Conservation (phyloP, 1,284 basidiomycete genomes). For the Sparassis latifolia region DNA sequence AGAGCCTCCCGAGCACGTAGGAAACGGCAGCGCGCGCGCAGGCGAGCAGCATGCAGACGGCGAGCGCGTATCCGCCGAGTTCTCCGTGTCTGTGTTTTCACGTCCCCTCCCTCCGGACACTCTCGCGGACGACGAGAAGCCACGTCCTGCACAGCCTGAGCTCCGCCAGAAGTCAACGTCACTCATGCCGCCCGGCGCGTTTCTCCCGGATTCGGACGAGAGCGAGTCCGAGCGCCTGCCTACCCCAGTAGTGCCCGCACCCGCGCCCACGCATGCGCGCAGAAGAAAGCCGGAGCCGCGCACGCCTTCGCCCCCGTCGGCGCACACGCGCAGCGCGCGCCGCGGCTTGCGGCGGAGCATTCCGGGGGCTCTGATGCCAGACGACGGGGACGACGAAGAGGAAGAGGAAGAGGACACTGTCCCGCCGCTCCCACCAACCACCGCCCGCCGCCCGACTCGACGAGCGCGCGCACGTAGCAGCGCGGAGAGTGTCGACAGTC, state of each 20-base stretch:
- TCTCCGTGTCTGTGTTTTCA: slow-evolving; percentile 15
- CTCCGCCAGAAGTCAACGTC: slow-evolving; percentile 11
- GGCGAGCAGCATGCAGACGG: background rate
- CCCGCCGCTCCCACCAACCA: slow-evolving; percentile 41
- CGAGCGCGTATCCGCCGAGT: slow-evolving; percentile 6
- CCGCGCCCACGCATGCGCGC: slow-evolving; percentile 3
- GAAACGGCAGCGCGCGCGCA: background rate
- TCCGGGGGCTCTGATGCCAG: slow-evolving; percentile 50
- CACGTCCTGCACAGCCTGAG: slow-evolving; percentile 10
- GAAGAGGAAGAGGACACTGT: slow-evolving; percentile 44
- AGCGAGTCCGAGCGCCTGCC: slow-evolving; percentile 13
- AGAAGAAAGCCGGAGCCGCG: background rate
- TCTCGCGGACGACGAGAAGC: slow-evolving; percentile 7
- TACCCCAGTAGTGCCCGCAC: slow-evolving; percentile 2
- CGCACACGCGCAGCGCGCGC: slow-evolving; percentile 9
- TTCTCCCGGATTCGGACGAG: slow-evolving; percentile 20
- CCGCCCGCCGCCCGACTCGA: slow-evolving; percentile 21
- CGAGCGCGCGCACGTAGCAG: slow-evolving; percentile 16
- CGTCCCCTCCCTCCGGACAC: slow-evolving; percentile 3
- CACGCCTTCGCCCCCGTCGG: background rate
- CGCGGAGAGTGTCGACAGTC: slow-evolving; percentile 9
- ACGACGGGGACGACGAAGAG: slow-evolving; percentile 43
- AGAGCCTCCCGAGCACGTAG: slow-evolving; percentile 4
- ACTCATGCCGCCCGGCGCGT: slow-evolving; percentile 33
- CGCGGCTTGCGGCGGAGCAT: slow-evolving; percentile 35